Percentiles rank a stretch among this genome's conserved stretches.
phyloP scores from a whole-genome alignment of 306 rosid species.

The Sicyos baderoa region DNA sequence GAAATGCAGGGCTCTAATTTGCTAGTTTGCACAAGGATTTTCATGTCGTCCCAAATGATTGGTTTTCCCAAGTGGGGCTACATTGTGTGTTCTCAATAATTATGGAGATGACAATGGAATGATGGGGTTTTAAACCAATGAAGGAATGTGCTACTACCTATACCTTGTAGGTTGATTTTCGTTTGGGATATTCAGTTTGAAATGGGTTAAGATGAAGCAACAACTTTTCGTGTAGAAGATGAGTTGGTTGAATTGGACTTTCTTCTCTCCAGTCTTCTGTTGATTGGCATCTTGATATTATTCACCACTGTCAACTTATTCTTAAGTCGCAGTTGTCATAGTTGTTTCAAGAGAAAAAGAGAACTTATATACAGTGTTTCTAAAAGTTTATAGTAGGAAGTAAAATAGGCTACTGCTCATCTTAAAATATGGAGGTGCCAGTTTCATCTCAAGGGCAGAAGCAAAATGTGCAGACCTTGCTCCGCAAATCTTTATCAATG shows the following conservation, averaged over 20 bases:
- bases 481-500: slow-evolving; percentile 34
- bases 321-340: background rate
- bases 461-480: slow-evolving; percentile 36
- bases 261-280: background rate
- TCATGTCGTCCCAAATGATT: slow-evolving; percentile 2
- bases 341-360: background rate
- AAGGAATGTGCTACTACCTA: background rate
- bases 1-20: slow-evolving; percentile 2
- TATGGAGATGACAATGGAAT: background rate
- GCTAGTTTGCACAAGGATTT: background rate
- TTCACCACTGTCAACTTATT: background rate
- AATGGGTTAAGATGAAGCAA: slow-evolving; percentile 14
- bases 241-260: background rate
- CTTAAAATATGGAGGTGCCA: slow-evolving; percentile 40
- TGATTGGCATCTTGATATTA: too few relatives aligned
- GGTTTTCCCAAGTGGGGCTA: slow-evolving; percentile 1
- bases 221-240: background rate
- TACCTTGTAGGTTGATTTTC: background rate
- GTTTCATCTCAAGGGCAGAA: slow-evolving; percentile 49
- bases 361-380: background rate
- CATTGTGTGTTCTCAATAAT: background rate
- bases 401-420: slow-evolving; percentile 15
- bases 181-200: background rate
- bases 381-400: slow-evolving; percentile 17
- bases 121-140: background rate